phyloP scores from a whole-genome alignment of 2,329 filamentous ascomycete genomes.

The Xylaria sp. region DNA sequence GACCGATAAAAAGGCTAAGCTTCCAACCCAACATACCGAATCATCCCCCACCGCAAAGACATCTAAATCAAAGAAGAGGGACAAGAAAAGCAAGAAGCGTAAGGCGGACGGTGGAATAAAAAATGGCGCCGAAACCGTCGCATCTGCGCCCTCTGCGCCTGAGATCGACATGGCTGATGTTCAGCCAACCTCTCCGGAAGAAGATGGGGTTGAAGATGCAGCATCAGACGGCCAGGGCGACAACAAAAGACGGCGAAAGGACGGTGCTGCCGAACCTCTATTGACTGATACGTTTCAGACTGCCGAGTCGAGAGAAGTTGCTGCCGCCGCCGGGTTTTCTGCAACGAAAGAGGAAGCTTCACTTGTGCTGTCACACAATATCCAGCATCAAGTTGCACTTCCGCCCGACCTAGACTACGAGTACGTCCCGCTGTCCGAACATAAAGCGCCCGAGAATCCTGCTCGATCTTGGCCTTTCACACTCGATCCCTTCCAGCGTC shows the following conservation, averaged over 20 bases:
- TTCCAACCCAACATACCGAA: conserved; percentile 35
- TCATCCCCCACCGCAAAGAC: conserved; percentile 41
- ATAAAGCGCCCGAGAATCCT: conserved; percentile 86
- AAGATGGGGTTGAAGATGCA: conserved; percentile 43
- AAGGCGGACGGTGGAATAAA: conserved; percentile 83
- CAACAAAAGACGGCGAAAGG: conserved; percentile 67
- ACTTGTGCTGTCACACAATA: conserved; percentile 91
- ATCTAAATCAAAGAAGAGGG: conserved; percentile 52
- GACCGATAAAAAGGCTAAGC: conserved; percentile 52
- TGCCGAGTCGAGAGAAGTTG: conserved; percentile 89
- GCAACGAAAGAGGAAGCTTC: conserved; percentile 64
- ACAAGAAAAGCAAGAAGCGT: conserved; percentile 76
- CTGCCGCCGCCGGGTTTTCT: conserved; percentile 73
- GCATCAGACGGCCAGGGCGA: conserved; percentile 55
- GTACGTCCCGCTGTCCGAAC: conserved; percentile 92
- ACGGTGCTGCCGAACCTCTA: conserved; percentile 75
- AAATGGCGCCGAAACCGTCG: conserved; percentile 40
- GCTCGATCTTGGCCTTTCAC: conserved; percentile 87
- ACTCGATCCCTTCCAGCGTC: conserved; percentile 95
- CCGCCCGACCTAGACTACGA: conserved; percentile 93
- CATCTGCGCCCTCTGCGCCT: conserved; percentile 43
- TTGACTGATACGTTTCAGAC: conserved; percentile 95
- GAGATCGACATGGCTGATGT: conserved; percentile 41
- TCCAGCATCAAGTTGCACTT: conserved; percentile 95
- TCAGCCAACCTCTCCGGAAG: conserved; percentile 46